These are phyloP conservation scores for Chloris gayana DNA, from an alignment of 176 grass and related monocot genomes.

Conservation along the genomic window DNA sequence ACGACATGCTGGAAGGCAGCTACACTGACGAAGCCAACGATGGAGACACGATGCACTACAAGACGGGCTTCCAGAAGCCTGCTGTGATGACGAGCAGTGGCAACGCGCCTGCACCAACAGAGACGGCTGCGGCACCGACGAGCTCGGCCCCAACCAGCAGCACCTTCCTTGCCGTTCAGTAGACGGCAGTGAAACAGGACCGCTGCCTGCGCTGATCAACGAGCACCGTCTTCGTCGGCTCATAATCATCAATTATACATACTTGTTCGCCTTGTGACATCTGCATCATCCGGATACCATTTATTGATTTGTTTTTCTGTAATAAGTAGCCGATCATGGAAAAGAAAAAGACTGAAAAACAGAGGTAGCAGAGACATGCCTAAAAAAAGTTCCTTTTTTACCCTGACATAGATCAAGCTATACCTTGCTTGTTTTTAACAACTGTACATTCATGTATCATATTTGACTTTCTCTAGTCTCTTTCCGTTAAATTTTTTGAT, in stretches of 20 bases:
- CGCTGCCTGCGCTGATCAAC: slow-evolving; percentile 17
- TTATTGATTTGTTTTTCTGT: slow-evolving; percentile 59
- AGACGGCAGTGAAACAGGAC: slow-evolving; percentile 23
- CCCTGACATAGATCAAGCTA: slow-evolving; percentile 19
- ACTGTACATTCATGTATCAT: slow-evolving; percentile 29
- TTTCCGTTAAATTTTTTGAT: not conserved
- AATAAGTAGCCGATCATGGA: slow-evolving; percentile 26
- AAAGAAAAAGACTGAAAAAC: slow-evolving; percentile 13
- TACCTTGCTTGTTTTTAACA: slow-evolving; percentile 21
- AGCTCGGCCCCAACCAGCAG: slow-evolving; percentile 33
- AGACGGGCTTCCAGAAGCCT: slow-evolving; percentile 31
- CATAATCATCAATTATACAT: slow-evolving; percentile 15
- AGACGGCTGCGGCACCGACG: slow-evolving; percentile 14
- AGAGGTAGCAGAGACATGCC: slow-evolving; percentile 27
- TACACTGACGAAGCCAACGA: slow-evolving; percentile 41
- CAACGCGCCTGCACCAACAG: not conserved
- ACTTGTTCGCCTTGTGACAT: not conserved
- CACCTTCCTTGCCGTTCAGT: slow-evolving; percentile 54
- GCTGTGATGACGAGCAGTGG: not conserved
- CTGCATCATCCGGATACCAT: slow-evolving; percentile 26
- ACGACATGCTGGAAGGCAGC: slow-evolving; percentile 24
- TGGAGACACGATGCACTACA: slow-evolving; percentile 39
- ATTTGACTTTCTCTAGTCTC: not conserved
- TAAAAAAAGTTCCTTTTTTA: not conserved
- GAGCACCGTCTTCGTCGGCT: slow-evolving; percentile 21